Percentiles rank a stretch among this genome's conserved stretches.
These are phyloP conservation scores for Penicillium bovifimosum DNA, from an alignment of 495 filamentous ascomycete genomes.

Conservation along the genomic window DNA sequence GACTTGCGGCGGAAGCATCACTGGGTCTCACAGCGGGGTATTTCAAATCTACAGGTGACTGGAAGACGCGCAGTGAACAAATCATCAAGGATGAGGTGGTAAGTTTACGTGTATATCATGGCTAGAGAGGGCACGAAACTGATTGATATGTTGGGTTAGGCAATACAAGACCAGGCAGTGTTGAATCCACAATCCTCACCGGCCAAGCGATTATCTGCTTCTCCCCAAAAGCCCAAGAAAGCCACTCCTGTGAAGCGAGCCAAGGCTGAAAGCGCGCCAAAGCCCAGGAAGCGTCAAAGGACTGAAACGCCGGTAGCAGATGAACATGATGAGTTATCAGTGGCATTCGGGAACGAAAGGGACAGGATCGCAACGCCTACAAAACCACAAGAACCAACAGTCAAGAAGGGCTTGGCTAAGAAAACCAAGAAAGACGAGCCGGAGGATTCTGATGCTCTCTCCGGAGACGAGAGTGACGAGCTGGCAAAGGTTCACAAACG, in stretches of 20 bases:
- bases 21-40: conserved; percentile 63
- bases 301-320: conserved; percentile 27
- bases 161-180: conserved; percentile 27
- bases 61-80: conserved; percentile 76
- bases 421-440: conserved; percentile 18
- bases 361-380: conserved; percentile 24
- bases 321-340: conserved; percentile 17
- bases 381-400: conserved; percentile 14
- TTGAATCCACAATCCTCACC: conserved; percentile 8
- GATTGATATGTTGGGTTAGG: conserved; percentile 13
- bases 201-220: conserved; percentile 5
- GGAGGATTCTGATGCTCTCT: conserved; percentile 9
- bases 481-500: conserved; percentile 22
- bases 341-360: conserved; percentile 11
- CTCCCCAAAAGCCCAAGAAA: conserved; percentile 22
- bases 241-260: conserved; percentile 24
- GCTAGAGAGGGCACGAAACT: neutral
- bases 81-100: conserved; percentile 70
- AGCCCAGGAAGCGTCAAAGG: conserved; percentile 36
- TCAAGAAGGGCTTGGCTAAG: conserved; percentile 28
- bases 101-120: conserved; percentile 20
- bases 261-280: conserved; percentile 15
- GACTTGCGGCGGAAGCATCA: conserved; percentile 59
- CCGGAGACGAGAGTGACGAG: conserved; percentile 21
- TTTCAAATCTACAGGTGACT: conserved; percentile 56